phyloP scores from a whole-genome alignment of 164 flowering plant species.

The Nymphaea thermarum region DNA sequence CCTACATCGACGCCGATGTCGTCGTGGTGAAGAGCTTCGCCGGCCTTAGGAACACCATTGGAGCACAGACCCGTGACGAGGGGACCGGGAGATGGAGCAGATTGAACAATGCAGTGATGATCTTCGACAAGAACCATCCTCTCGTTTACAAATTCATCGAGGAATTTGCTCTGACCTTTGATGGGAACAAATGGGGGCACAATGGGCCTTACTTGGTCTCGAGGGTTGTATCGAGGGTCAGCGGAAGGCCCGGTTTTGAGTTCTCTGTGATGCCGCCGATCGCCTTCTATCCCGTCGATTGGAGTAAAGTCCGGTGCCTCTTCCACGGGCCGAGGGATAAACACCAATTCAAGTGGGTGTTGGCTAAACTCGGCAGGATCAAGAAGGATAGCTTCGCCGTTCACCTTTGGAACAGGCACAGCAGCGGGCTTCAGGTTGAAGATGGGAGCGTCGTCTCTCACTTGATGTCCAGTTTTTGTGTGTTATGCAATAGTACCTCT shows the following conservation, averaged over 20 bases:
- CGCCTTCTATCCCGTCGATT: slow-evolving; percentile 79
- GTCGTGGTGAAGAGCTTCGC: slow-evolving; percentile 51
- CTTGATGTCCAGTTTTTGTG: slow-evolving; percentile 26
- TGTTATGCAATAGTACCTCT: slow-evolving; percentile 30
- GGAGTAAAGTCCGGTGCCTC: slow-evolving; percentile 46
- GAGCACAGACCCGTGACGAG: slow-evolving; percentile 61
- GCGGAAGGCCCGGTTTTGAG: slow-evolving; percentile 32
- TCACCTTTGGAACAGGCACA: slow-evolving; percentile 82
- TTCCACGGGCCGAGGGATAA: slow-evolving; percentile 32
- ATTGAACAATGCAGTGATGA: slow-evolving; percentile 84
- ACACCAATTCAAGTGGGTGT: slow-evolving; percentile 36
- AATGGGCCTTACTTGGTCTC: slow-evolving; percentile 83
- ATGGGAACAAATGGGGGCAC: slow-evolving; percentile 95
- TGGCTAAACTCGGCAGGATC: slow-evolving; percentile 33
- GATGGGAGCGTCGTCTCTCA: slow-evolving; percentile 57
- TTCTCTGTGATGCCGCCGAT: slow-evolving; percentile 61
- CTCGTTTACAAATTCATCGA: slow-evolving; percentile 57
- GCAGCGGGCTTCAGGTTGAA: slow-evolving; percentile 37
- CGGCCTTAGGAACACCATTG: slow-evolving; percentile 49
- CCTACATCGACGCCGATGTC: slow-evolving; percentile 76
- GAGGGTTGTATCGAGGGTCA: slow-evolving; percentile 49
- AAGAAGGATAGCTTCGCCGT: slow-evolving; percentile 43
- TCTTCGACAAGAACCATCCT: slow-evolving; percentile 74
- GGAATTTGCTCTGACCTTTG: slow-evolving; percentile 74
- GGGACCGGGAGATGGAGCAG: slow-evolving; percentile 62